A percentile compares a stretch with the other conserved stretches of the same genome.
These are phyloP conservation scores for Xylariaceae sp. DNA, from an alignment of 2,329 filamentous ascomycete genomes.

Conservation along the genomic window DNA sequence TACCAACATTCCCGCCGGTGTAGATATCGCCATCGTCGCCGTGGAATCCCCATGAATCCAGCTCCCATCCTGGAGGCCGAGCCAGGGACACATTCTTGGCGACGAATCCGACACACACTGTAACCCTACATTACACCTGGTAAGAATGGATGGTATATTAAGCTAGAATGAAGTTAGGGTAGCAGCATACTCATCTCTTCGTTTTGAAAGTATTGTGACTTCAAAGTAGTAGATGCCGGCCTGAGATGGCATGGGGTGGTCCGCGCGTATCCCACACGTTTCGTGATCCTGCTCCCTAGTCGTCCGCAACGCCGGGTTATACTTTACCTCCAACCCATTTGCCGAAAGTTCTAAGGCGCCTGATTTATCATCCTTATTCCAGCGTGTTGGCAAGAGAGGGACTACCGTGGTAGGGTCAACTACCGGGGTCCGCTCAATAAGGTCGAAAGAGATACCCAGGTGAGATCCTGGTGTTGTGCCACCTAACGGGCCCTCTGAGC, in stretches of 20 bases:
- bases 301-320: slow-evolving; percentile 42
- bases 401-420: slow-evolving; percentile 56
- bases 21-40: slow-evolving; percentile 64
- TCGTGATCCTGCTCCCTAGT: slow-evolving; percentile 61
- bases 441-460: slow-evolving; percentile 75
- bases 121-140: slow-evolving; percentile 42
- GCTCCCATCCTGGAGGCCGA: slow-evolving; percentile 62
- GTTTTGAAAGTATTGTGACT: slow-evolving; percentile 49
- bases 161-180: background rate
- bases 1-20: slow-evolving; percentile 52
- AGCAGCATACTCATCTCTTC: slow-evolving; percentile 50
- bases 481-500: slow-evolving; percentile 41
- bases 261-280: slow-evolving; percentile 74
- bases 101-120: slow-evolving; percentile 61
- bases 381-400: slow-evolving; percentile 71
- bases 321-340: slow-evolving; percentile 69
- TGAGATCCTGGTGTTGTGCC: slow-evolving; percentile 60
- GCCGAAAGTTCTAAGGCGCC: slow-evolving; percentile 67
- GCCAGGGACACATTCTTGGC: slow-evolving; percentile 50
- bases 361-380: slow-evolving; percentile 77
- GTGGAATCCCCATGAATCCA: slow-evolving; percentile 65
- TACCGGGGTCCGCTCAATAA: slow-evolving; percentile 69
- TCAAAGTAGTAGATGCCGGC: slow-evolving; percentile 97
- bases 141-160: slow-evolving; percentile 15
- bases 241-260: slow-evolving; percentile 81